Base-by-base conservation (phyloP, 2,329 filamentous ascomycete genomes). In the Calonectria hongkongensis region DNA sequence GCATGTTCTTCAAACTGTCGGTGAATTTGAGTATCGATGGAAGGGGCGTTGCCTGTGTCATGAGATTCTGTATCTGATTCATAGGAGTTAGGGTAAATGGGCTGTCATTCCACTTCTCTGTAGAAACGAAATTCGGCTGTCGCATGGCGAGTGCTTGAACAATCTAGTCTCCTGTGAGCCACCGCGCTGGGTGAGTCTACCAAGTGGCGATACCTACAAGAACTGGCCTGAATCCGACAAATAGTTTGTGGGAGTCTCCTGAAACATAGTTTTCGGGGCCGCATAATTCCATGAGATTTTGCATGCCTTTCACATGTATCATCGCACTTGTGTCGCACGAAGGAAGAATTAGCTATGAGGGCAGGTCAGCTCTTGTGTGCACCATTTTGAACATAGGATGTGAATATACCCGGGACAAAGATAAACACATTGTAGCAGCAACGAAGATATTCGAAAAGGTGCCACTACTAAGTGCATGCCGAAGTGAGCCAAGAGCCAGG, bases 221-320 rank as follows among this genome's bases (percentile, higher is more conserved):
- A 7, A 84, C 73, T 8, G 85, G 84, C n/a, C 85, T 76, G 60
- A 84, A 84, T 0, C 85, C 85, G 1, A 84, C 76, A 63, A 86
- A 86, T 0, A 86, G 75, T 41, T 78, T 79, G 54, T 87, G 84
- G 0, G 83, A 74, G n/a, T 81, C 70, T 1, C 83, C 84, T 2
- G 78, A 78, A 4, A 74, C 73, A 58, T 84, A 86, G 9, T 73
- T 74, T 9, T 78, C 76, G 0, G 84, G 82, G 0, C 75, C 71
- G 25, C 80, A 79, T 1, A 80, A 72, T 64, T 83, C 78, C 58
- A 87, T 82, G 10, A 86, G 68, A 27, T 80, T 75, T 0, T 77
- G 79, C 3, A 86, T 79, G 1, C 83, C 85, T n/a, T 81, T 77
- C 1, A 82, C 74, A 74, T 87, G 85, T 2, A 82, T 73, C 4